Evolutionary conservation across 352 stramenopile species (phyloP), one percentile per base, ranked within the genome.

Genomic region (Pythium sukuiense): DNA sequence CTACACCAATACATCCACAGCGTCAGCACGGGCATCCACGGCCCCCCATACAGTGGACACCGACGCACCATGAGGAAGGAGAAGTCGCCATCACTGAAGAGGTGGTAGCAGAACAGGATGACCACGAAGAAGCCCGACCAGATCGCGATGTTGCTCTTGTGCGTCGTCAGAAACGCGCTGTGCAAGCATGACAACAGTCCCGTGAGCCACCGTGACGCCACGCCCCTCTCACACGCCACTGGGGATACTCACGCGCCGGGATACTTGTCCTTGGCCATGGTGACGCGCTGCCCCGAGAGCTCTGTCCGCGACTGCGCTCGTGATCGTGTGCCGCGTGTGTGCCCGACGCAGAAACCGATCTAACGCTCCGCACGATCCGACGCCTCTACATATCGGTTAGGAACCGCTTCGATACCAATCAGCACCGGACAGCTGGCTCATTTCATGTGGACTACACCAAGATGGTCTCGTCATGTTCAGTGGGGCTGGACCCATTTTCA

Each of bases 1-100:
- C 89, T 97, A 26, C 30, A 60, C 63, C 24, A 69, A 26, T 29
- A 60, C 63, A 33, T 70, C 35, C 26, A 52, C 14, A 29, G 46
- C 49, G 53, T 67, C 27, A 67, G 48, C 9, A 26, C n/a, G 12
- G 18, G 13, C 55, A 56, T 8, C 35, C 30, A 50, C 16, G 18
- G 30, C 49, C 41, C 55, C 24, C 29, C 20, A 8, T 50, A 11
- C 16, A 11, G 1, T 26, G 16, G 20, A 13, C n/a, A 30, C 24
- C 24, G 14, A 52, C 64, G 54, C 56, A 97, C 91, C 93, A 99
- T 98, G 14, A 99, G 83, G 74, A 99, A 99, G 48, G 96, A 99
- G 76, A 99, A 99, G 76, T 99, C 97, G 33, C 97, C 96, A 74
- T 98, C 96, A 45, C 92, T 98, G 61, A 99, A 91, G 46, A 99